Percentiles rank a stretch among this genome's conserved stretches.
phyloP scores from a whole-genome alignment of 192 early-diverging fungal species.

The Umbelopsis isabellina region DNA sequence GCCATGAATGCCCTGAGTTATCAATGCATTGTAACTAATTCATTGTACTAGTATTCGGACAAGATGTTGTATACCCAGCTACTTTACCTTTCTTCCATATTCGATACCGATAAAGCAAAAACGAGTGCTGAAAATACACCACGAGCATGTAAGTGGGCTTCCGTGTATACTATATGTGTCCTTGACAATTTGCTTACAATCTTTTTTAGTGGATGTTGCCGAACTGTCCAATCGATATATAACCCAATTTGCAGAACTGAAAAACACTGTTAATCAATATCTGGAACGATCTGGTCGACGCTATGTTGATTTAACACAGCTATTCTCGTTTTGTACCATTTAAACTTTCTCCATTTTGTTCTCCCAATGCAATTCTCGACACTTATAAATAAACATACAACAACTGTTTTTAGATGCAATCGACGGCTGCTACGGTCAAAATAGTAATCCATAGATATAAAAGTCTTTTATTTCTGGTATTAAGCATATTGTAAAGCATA shows the following conservation, averaged over 20 bases:
- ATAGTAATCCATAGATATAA: no score
- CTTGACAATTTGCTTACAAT: slow-evolving; percentile 13
- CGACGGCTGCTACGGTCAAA: no score
- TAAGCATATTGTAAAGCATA: no score
- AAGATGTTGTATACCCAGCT: slow-evolving; percentile 81
- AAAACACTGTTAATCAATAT: slow-evolving; percentile 64
- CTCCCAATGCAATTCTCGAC: no score
- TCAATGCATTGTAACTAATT: not conserved
- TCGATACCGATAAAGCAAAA: slow-evolving; percentile 57
- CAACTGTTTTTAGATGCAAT: no score
- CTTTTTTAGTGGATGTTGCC: not conserved
- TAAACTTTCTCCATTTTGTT: not conserved
- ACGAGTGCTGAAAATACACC: slow-evolving; percentile 7
- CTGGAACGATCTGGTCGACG: slow-evolving; percentile 71
- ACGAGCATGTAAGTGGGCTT: slow-evolving; percentile 31
- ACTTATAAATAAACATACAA: no score
- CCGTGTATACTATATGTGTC: slow-evolving; percentile 21
- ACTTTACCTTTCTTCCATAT: slow-evolving; percentile 73
- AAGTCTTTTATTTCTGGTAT: no score
- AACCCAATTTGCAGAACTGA: slow-evolving; percentile 28
- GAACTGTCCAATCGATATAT: slow-evolving; percentile 32
- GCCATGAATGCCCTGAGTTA: not conserved
- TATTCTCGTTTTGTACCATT: slow-evolving; percentile 53
- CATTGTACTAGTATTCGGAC: slow-evolving; percentile 69
- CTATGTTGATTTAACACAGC: slow-evolving; percentile 70